phyloP scores from a whole-genome alignment of 208 protist genomes.

The Trypanosoma cruzi region DNA sequence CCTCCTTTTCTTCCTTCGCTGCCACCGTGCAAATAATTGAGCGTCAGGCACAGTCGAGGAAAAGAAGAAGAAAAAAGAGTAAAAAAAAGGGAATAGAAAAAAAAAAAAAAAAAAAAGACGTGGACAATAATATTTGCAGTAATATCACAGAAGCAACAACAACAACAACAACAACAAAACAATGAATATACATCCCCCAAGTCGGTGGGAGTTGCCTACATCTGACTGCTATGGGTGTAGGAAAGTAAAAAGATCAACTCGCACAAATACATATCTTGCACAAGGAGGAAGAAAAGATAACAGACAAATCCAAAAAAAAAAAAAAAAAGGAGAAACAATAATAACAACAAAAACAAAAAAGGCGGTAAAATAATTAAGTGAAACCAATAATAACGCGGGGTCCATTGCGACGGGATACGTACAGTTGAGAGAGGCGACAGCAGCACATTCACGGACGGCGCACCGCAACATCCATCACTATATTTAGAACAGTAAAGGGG shows the following conservation, averaged over 20 bases:
- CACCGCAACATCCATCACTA: background rate
- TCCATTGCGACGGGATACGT: background rate
- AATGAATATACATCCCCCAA: background rate
- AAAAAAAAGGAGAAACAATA: background rate
- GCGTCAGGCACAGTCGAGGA: constrained; percentile 1
- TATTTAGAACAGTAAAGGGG: background rate
- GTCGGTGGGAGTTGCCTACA: background rate
- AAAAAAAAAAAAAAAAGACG: constrained; percentile 8
- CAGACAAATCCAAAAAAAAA: constrained; percentile 1
- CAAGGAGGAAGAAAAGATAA: constrained; percentile 1
- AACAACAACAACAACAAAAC: background rate
- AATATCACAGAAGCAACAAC: background rate
- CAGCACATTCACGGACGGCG: background rate
- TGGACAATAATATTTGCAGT: background rate
- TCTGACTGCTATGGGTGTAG: background rate
- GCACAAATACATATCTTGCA: background rate
- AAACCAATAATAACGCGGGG: background rate
- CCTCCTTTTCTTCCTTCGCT: constrained; percentile 4
- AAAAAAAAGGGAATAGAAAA: constrained; percentile 20
- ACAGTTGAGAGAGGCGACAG: background rate
- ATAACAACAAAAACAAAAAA: background rate
- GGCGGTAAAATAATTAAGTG: background rate
- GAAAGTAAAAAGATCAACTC: constrained; percentile 6
- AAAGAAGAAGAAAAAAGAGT: background rate
- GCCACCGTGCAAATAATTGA: background rate